Evolutionary conservation across 2,329 filamentous ascomycete genomes (phyloP).

Genomic region (Aspergillus fructus): DNA sequence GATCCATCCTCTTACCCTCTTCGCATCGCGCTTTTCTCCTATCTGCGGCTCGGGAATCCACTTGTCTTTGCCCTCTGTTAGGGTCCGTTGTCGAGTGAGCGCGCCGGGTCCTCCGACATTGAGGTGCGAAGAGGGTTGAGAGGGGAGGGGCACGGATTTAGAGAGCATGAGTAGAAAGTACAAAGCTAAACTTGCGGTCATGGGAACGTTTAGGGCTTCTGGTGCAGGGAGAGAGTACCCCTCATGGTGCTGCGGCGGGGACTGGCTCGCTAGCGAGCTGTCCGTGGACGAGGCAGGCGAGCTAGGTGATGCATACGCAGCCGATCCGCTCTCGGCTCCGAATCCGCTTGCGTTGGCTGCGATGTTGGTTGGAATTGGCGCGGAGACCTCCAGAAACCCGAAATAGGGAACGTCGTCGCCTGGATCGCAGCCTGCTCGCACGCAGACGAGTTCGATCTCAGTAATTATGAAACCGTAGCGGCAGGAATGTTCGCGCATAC

Average conservation of each 20-base stretch:
- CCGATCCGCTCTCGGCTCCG: not conserved
- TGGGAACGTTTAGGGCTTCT: conserved; percentile 29
- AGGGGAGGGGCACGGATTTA: conserved; percentile 58
- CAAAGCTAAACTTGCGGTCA: conserved; percentile 61
- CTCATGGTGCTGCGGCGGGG: conserved; percentile 12
- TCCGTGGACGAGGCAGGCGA: conserved; percentile 33
- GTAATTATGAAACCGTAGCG: conserved; percentile 96
- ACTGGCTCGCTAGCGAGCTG: conserved; percentile 19
- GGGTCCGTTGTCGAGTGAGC: conserved; percentile 55
- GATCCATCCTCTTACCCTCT: conserved; percentile 61
- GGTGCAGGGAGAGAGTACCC: not conserved
- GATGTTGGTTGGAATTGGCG: conserved; percentile 55
- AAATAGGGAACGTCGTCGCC: conserved; percentile 69
- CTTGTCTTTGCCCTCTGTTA: conserved; percentile 54
- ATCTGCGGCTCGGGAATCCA: conserved; percentile 63
- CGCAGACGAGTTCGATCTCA: conserved; percentile 89
- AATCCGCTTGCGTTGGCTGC: conserved; percentile 22
- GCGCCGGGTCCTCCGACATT: conserved; percentile 61
- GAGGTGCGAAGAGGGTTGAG: conserved; percentile 57
- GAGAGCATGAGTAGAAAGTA: conserved; percentile 68
- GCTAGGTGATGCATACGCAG: conserved; percentile 21
- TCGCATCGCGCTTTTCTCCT: conserved; percentile 61
- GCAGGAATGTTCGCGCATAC: conserved; percentile 90
- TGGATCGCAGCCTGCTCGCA: conserved; percentile 71
- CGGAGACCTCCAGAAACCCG: conserved; percentile 76